Evolutionary conservation across 768 basidiomycete species (phyloP).

Genomic region (Termitomyces sp.): DNA sequence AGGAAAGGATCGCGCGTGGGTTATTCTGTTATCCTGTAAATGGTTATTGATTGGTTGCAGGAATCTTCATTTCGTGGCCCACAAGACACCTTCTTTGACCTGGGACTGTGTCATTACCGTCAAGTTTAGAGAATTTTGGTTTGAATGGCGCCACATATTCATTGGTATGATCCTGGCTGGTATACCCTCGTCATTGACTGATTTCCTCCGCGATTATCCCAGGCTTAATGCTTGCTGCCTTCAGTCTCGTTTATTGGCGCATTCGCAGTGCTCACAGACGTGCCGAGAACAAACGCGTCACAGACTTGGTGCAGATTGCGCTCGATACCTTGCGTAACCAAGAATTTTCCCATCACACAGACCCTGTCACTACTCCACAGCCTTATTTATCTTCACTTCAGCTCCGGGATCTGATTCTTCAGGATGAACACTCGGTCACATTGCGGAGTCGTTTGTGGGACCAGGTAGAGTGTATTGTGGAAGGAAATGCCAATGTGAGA

Average conservation of each 20-base stretch:
- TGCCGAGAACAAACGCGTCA: constrained; percentile 59
- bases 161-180: constrained; percentile 40
- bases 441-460: constrained; percentile 70
- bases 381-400: constrained; percentile 83
- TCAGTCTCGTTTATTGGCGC: constrained; percentile 9
- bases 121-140: constrained; percentile 61
- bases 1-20: constrained; percentile 61
- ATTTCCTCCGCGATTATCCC: neutral
- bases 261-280: constrained; percentile 43
- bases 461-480: constrained; percentile 78
- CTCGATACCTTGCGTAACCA: constrained; percentile 78
- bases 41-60: constrained; percentile 29
- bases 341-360: constrained; percentile 76
- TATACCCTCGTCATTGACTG: neutral
- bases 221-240: constrained; percentile 3
- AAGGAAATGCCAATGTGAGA: constrained; percentile 87
- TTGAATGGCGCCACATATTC: constrained; percentile 58
- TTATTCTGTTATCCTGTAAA: constrained; percentile 12
- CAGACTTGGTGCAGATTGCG: constrained; percentile 71
- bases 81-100: constrained; percentile 61
- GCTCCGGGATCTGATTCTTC: constrained; percentile 80
- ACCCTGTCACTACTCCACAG: constrained; percentile 67
- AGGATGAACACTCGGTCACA: constrained; percentile 71
- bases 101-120: constrained; percentile 64
- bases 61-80: constrained; percentile 69